Conservation (phyloP, 1,139 yeast species). For the Yamadazyma aaseri region DNA sequence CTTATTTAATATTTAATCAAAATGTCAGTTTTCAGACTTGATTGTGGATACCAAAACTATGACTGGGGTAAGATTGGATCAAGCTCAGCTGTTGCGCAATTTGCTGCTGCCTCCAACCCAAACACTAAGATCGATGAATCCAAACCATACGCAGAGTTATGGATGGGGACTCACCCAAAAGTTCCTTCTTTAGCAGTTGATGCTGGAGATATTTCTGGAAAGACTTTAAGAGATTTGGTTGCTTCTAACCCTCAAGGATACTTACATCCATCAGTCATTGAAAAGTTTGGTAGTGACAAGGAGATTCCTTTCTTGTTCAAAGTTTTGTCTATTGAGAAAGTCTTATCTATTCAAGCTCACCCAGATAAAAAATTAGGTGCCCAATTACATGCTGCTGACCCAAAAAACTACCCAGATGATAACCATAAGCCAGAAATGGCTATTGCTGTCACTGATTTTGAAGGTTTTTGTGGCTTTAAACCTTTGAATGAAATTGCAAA, state of each 20-base stretch:
- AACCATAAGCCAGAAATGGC: constrained; percentile 99
- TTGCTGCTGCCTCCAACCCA: constrained; percentile 70
- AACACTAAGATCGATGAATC: constrained; percentile 56
- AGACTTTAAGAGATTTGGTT: constrained; percentile 65
- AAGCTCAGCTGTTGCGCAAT: constrained; percentile 83
- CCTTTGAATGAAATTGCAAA: constrained; percentile 76
- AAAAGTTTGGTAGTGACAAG: constrained; percentile 63
- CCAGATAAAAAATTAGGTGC: constrained; percentile 88
- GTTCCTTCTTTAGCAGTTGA: constrained; percentile 73
- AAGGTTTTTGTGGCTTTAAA: constrained; percentile 97
- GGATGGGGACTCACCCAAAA: constrained; percentile 99
- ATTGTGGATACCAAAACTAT: constrained; percentile 66
- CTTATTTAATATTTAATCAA: constrained; percentile 3
- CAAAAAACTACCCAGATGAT: constrained; percentile 93
- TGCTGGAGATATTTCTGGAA: constrained; percentile 28
- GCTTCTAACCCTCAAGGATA: constrained; percentile 55
- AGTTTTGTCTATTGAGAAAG: constrained; percentile 89
- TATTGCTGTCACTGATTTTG: constrained; percentile 90
- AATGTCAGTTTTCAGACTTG: constrained; percentile 39
- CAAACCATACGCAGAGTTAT: constrained; percentile 85
- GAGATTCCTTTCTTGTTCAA: constrained; percentile 92
- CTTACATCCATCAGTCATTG: constrained; percentile 56
- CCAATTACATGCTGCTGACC: constrained; percentile 75
- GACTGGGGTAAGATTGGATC: constrained; percentile 90
- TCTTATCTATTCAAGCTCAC: constrained; percentile 94